Base-by-base conservation (phyloP, 192 early-diverging fungal genomes). In the Umbelopsis ramanniana region DNA sequence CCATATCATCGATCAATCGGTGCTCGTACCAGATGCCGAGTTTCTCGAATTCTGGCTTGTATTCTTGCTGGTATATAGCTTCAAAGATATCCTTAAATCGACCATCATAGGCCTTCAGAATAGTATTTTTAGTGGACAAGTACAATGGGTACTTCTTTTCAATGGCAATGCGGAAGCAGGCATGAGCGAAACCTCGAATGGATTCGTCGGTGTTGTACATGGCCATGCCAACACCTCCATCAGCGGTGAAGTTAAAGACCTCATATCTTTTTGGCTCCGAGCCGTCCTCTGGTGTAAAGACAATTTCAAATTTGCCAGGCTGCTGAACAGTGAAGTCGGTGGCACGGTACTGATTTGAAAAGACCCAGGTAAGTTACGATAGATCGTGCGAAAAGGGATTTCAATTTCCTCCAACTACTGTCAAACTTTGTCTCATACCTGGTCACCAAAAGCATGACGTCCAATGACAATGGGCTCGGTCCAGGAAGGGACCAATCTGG, bases 61-160 rank as follows among this genome's bases (percentile, higher is more conserved):
- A 98, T 74, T 93, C 84, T 74, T 46, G 76, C 57, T 95, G 92
- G 83, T 96, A 99, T 68, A 97, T 89, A 70, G 88, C 88, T 47
- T 91, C 81, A 81, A 99, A 99, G 78, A 99, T 97, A 83, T 97
- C 94, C 88, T 99, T 97, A 92, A 97, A 99, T 77, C 94, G 89
- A 43, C 95, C 97, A 74, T 99, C 97, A 85, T 99, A 99, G 47
- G 85, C 90, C 81, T 97, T 97, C 72, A 99, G 83, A 70, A 99
- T 97, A 29, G 97, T 99, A 78, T 97, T 97, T 87, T 99, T 99
- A 75, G 96, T 97, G 45, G 90, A 91, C 76, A 99, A 86, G 83
- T 97, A 99, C 70, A 99, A 86, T 14, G 97, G 97, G 85, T 93
- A 87, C 79, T 92, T 91, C 83, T 94, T 94, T 55, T 88, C 85